Base-by-base conservation (phyloP, 805 yeast genomes). In the Candida suzukii region DNA sequence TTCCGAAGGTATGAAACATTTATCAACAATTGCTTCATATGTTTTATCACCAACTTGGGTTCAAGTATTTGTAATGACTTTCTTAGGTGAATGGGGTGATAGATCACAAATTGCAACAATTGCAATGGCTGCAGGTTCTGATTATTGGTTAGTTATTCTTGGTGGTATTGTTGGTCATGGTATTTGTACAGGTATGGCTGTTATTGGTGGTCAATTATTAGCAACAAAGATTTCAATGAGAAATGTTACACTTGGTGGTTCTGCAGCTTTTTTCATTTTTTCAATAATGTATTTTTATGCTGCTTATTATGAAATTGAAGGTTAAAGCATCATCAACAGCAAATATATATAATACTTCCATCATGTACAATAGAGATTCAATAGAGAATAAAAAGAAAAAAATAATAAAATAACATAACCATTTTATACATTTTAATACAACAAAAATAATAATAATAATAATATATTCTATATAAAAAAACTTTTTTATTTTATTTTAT, bases 41-140 rank as follows among this genome's bases (percentile, higher is more conserved):
- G 64, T 88, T 4, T 67, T 91, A 42, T 83, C 95, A 3, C 98
- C 99, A 3, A 66, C 80, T 10, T 93, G 95, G 90, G 82, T 88
- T 49, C 96, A 91, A 68, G 91, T 91, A 4, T 93, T 93, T 57
- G 78, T 79, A 41, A 91, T 93, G 98, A 87, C 96, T 4, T 93
- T 93, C 61, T 67, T 93, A 38, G 99, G 97, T 46, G 99, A 93
- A 67, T 88, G 98, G 95, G 99, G 99, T 39, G 99, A 93, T 63
- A 80, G 99, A 55, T 88, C 97, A 12, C 99, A 93, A 67, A 88
- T 93, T 42, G 96, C 97, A 35, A 93, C 97, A 27, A 88, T 93
- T 54, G 98, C 98, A 32, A 84, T 93, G 95, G 97, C 98, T 40
- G 96, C 99, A 1, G 96, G 96, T 31, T 80, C 88, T 35, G 84